Base-by-base conservation (phyloP, 2,329 filamentous ascomycete genomes). In the Aureobasidium vineae region DNA sequence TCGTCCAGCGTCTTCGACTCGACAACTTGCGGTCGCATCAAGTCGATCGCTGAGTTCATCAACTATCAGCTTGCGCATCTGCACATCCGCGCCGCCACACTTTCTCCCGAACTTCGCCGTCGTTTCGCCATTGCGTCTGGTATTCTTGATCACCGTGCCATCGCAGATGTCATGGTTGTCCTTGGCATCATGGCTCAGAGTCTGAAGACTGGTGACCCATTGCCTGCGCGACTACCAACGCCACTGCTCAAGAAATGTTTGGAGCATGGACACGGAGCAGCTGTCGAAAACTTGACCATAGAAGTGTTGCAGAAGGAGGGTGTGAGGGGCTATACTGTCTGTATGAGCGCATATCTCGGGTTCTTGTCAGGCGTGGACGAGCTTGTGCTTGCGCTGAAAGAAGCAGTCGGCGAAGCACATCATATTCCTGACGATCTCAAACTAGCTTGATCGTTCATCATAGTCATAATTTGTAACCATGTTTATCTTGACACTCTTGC, bases 121-220 rank as follows among this genome's bases (percentile, higher is more conserved):
- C 77, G 79, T 0, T 74, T 84, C 0, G 73, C 76, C 0, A 73
- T 69, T 0, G 71, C 74, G 0, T 74, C 75, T 0, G 81, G 82
- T 1, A 71, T 83, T 0, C 70, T 79, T 0, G 78, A 82, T 36
- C 77, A 82, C 19, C 72, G 74, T 1, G 74, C 74, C n/a, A 79
- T 84, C 11, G 81, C 79, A 3, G 82, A 83, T 33, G 69, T 82
- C 60, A 85, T 84, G 82, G 80, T 80, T 0, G 80, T 84, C 2
- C 70, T 84, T 0, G 75, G 73, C 1, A 77, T 84, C 3, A 71
- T 82, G 7, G 80, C 83, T 57, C 81, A 83, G 59, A 73, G 80
- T 1, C 70, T 85, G 16, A 77, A 79, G 23, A 83, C 80, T 0
- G 82, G 80, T 0, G 77, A 78, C n/a, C 76, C 83, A 0, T 70